Evolutionary conservation across 225 moss, liverwort and hornwort genomes (phyloP).

Genomic region (Physcomitrellopsis africana): DNA sequence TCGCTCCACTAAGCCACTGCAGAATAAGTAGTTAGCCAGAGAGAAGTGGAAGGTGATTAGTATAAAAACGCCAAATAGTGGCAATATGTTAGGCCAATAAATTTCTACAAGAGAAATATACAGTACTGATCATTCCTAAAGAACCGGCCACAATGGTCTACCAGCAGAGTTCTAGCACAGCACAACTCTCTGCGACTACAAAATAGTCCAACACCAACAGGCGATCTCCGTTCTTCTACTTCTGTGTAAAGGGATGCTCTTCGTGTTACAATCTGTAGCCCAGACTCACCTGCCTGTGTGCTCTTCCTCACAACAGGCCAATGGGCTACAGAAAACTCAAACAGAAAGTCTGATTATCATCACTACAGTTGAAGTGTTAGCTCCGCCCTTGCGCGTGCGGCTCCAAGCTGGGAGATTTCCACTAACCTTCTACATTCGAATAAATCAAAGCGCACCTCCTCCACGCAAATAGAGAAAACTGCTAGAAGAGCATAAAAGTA

Average conservation of each 20-base stretch:
- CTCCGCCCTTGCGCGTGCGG: constrained; percentile 2
- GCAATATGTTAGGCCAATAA: constrained; percentile 21
- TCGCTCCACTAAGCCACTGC: too few species aligned
- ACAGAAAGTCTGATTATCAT: constrained; percentile 4
- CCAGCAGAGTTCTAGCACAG: constrained; percentile 11
- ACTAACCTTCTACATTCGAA: not conserved
- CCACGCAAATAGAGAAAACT: too few species aligned
- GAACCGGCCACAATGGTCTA: constrained; percentile 5
- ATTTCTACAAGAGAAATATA: constrained; percentile 41
- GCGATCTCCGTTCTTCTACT: constrained; percentile 7
- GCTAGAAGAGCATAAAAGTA: too few species aligned
- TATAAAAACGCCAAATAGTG: not conserved
- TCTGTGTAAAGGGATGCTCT: not conserved
- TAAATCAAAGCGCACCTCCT: too few species aligned
- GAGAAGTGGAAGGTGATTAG: not conserved
- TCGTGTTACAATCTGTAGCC: not conserved
- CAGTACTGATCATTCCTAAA: constrained; percentile 18
- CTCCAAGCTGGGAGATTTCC: constrained; percentile 9
- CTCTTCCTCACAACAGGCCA: not conserved
- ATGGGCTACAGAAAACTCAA: not conserved
- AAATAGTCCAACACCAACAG: constrained; percentile 5
- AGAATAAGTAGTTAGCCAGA: not conserved
- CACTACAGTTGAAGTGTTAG: not conserved
- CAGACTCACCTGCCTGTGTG: not conserved
- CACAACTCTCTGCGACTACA: constrained; percentile 19